A percentile compares a stretch with the other conserved stretches of the same genome.
phyloP scores from a whole-genome alignment of 2,329 filamentous ascomycete species.

The Pseudogymnoascus sp. region DNA sequence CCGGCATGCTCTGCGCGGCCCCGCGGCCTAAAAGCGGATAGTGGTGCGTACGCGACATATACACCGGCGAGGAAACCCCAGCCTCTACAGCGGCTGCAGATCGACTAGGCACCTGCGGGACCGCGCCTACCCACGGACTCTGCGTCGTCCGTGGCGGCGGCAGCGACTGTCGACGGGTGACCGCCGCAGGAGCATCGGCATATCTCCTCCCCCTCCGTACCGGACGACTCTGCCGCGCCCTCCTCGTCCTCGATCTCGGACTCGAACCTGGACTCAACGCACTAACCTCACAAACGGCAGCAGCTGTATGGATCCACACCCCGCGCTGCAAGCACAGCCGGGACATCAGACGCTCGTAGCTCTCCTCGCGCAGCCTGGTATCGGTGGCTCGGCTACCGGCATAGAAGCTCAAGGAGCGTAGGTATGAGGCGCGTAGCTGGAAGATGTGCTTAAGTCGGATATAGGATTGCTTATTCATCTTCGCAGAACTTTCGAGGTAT shows the following conservation, averaged over 20 bases:
- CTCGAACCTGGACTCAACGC: neutral
- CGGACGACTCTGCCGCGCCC: neutral
- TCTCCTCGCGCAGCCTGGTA: neutral
- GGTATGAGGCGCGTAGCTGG: neutral
- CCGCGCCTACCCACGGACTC: neutral
- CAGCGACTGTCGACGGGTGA: neutral
- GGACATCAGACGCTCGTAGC: neutral
- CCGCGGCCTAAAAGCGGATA: neutral
- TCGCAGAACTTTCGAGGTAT: neutral
- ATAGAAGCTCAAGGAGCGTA: neutral
- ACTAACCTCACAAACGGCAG: neutral
- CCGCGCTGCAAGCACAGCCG: neutral
- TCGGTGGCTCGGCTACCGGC: neutral
- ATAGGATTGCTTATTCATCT: neutral
- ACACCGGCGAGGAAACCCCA: neutral
- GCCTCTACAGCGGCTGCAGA: neutral
- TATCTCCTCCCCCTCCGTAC: neutral
- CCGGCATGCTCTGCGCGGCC: neutral
- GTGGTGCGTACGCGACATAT: neutral
- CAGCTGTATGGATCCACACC: neutral
- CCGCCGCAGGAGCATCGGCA: neutral
- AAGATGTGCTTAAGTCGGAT: neutral
- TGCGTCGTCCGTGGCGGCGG: neutral
- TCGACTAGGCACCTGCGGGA: neutral
- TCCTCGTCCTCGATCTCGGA: neutral